Evolutionary conservation across 345 rosid species (phyloP), one percentile per base, ranked within the genome.

Genomic region (Populus euphratica): DNA sequence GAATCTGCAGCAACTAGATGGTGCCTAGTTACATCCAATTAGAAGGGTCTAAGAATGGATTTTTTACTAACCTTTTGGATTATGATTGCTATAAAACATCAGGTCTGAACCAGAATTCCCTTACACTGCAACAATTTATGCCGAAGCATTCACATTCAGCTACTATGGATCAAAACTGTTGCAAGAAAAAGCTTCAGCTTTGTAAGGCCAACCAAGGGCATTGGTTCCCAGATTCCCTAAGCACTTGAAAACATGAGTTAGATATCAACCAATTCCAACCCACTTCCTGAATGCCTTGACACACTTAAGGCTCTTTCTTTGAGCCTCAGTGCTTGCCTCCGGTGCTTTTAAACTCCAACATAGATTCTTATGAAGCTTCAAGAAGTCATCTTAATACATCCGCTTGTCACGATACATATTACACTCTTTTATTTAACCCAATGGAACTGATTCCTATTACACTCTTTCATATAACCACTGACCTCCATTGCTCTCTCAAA

Each of bases 291-390:
- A 93, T 31, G 85, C 77, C 50, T 49, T 65, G 56, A 93, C 96
- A 82, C 83, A 83, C 75, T 86, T 88, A 64, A 93, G 75, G 85
- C 98, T 93, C 85, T 81, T 82, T 1, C 83, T 81, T 84, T 93
- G 97, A 80, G 88, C 91, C 69, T 91, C 97, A 52, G 85, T 89
- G 74, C 83, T 83, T 69, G 89, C 88, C 49, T 90, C 81, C 1
- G 83, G 83, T 68, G 86, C 89, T 83, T 81, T 88, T 73, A 94
- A 80, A 77, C 72, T 84, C 87, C 85, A 77, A 75, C 92, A 95
- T 20, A 95, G 90, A 86, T 89, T 82, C 83, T 87, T 88, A 83
- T 93, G 97, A 78, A 83, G 88, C 89, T 86, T 95, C 76, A 84
- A 75, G 85, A 86, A 95, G 89, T 93, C 96, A 7, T 61, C 81